Evolutionary conservation across 2,329 filamentous ascomycete species (phyloP).

Genomic region (Polychaeton citri): DNA sequence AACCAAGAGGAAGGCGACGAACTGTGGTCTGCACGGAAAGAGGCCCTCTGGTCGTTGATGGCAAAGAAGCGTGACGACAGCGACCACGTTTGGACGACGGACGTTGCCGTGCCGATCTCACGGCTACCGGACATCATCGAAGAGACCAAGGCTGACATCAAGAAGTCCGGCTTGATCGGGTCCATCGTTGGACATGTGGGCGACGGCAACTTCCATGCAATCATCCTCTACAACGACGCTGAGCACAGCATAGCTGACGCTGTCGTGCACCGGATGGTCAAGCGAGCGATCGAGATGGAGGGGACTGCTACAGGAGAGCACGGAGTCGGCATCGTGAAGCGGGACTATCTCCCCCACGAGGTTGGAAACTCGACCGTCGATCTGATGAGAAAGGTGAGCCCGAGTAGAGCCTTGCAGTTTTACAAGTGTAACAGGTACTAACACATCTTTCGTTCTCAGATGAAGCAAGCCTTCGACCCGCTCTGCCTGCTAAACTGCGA

Average conservation of each 20-base stretch:
- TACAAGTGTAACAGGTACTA: background rate
- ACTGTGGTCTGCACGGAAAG: conserved; percentile 63
- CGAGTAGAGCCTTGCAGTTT: background rate
- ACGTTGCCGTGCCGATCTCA: conserved; percentile 66
- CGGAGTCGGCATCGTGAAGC: conserved; percentile 70
- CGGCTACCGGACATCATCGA: conserved; percentile 61
- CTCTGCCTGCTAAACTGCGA: conserved; percentile 52
- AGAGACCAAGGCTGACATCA: conserved; percentile 56
- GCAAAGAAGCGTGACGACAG: conserved; percentile 46
- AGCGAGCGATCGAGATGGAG: conserved; percentile 65
- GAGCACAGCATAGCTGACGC: conserved; percentile 55
- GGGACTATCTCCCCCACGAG: conserved; percentile 70
- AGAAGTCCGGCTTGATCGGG: conserved; percentile 47
- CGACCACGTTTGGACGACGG: conserved; percentile 64
- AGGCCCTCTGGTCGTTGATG: conserved; percentile 61
- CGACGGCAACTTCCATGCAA: conserved; percentile 62
- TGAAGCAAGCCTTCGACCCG: conserved; percentile 71
- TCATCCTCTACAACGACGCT: conserved; percentile 51
- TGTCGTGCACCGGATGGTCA: conserved; percentile 72
- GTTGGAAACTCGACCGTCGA: conserved; percentile 62
- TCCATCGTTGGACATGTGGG: conserved; percentile 62
- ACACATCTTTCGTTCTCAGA: conserved; percentile 30
- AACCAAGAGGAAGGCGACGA: conserved; percentile 52
- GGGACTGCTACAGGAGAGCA: conserved; percentile 80
- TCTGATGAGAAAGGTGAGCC: conserved; percentile 62